phyloP scores from a whole-genome alignment of 1,139 yeast genomes.

The Suhomyces chickasaworum region DNA sequence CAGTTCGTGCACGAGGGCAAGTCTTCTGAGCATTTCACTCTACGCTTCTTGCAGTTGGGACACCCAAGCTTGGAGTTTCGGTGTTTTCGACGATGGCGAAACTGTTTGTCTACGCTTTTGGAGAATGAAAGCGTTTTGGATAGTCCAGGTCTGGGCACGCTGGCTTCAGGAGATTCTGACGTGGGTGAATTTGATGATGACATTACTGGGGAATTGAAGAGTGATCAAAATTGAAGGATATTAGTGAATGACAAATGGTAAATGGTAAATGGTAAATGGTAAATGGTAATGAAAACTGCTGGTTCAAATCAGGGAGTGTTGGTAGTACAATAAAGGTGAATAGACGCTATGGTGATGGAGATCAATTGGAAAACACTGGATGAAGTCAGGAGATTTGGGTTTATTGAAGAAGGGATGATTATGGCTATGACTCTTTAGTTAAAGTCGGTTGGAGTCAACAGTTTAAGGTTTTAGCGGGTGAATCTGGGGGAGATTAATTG shows the following conservation, averaged over 20 bases:
- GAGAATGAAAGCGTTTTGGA: constrained; percentile 3
- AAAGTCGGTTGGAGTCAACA: not conserved
- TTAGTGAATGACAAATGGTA: too few relatives aligned
- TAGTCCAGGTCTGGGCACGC: not conserved
- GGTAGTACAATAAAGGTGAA: too few relatives aligned
- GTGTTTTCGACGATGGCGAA: constrained; percentile 19
- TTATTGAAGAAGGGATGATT: too few relatives aligned
- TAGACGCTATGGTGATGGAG: too few relatives aligned
- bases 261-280: too few relatives aligned
- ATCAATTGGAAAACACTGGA: too few relatives aligned
- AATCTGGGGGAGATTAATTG: not conserved
- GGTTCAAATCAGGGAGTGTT: too few relatives aligned
- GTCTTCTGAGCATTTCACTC: constrained; percentile 48
- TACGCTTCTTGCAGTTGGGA: constrained; percentile 46
- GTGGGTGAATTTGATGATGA: constrained; percentile 1
- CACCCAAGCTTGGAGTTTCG: constrained; percentile 35
- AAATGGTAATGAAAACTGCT: too few relatives aligned
- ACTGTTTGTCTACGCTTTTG: constrained; percentile 10
- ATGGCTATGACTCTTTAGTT: not conserved
- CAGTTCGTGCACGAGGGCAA: constrained; percentile 46
- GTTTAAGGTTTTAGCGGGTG: too few relatives aligned
- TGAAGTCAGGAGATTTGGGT: too few relatives aligned
- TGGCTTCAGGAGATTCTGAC: constrained; percentile 1
- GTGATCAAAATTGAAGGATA: not conserved
- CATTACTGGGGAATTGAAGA: not conserved